A percentile compares a stretch with the other conserved stretches of the same genome.
phyloP scores from a whole-genome alignment of 768 basidiomycete species.

The Suillus subalutaceus region DNA sequence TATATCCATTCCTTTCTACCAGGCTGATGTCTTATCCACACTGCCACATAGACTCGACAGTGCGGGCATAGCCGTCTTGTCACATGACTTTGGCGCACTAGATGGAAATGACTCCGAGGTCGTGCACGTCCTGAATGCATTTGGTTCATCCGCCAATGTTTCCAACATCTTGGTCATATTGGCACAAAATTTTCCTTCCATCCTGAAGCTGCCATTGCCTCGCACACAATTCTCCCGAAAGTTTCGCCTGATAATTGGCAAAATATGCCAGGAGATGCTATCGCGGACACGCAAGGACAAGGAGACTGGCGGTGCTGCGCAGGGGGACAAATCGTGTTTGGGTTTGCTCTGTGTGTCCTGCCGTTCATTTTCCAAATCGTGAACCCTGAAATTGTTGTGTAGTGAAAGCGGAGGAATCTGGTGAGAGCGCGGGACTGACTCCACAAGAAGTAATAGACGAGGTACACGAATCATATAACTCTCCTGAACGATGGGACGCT shows the following conservation, averaged over 20 bases:
- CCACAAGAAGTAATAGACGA: background rate
- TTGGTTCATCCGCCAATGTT: conserved; percentile 21
- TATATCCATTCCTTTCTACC: background rate
- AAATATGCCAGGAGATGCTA: conserved; percentile 38
- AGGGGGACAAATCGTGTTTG: conserved; percentile 2
- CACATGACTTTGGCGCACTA: conserved; percentile 47
- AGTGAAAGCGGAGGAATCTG: conserved; percentile 5
- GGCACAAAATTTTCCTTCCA: conserved; percentile 30
- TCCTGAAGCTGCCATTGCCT: conserved; percentile 36
- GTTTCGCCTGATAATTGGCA: conserved; percentile 33
- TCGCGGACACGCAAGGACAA: conserved; percentile 36
- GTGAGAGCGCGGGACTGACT: background rate
- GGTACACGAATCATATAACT: background rate
- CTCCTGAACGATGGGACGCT: background rate
- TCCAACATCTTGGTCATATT: conserved; percentile 20
- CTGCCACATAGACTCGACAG: conserved; percentile 40
- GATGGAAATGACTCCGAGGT: conserved; percentile 36
- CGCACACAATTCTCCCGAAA: conserved; percentile 25
- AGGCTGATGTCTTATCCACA: background rate
- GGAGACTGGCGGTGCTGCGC: conserved; percentile 27
- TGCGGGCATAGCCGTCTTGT: conserved; percentile 48
- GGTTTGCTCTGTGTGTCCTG: background rate
- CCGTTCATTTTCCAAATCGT: background rate
- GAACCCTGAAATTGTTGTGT: background rate
- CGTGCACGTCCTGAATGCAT: conserved; percentile 27